Evolutionary conservation across 768 basidiomycete genomes (phyloP), one percentile per base, ranked within the genome.

Genomic region (Calocera viscosa): DNA sequence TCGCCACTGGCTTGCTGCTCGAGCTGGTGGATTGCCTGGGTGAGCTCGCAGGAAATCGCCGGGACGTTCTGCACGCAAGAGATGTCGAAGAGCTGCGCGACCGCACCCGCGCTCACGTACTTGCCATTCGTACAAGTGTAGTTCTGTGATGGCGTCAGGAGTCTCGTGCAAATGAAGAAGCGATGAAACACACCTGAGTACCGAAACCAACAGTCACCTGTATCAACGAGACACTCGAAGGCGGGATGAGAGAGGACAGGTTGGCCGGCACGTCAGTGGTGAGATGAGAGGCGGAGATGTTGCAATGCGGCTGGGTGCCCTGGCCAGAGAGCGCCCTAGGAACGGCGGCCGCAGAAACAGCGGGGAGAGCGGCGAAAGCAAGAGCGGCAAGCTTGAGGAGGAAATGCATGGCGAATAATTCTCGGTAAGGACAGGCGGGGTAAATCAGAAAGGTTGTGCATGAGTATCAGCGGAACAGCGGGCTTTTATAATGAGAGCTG

Each of bases 1-100:
- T 14, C 26, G 26, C 53, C 53, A 19, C 10, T 26, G 30, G 30
- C 53, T n/a, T n/a, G n/a, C 26, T 7, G 24, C 53, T 60, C 53
- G 47, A 26, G 63, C 30, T 65, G 47, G 49, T 64, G 63, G 70
- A 67, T 68, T 60, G 5, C 69, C 68, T 22, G 71, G 64, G 28
- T 65, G 30, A 17, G 49, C 41, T 0, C 66, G 38, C 19, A 26
- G 47, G 49, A 73, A 67, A 28, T 68, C 68, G 43, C 32, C 22
- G 5, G 73, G 72, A 1, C 73, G 66, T 22, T 71, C 49, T 72
- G 74, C 30, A 83, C 66, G 74, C 84, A 84, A 0, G 83, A 83
- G 35, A 80, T 76, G 71, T 86, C 85, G 73, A 82, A 82, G 3
- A 86, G 73, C 69, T 83, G 81, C 2, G 78, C 80, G n/a, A 82